A percentile compares a stretch with the other conserved stretches of the same genome.
Evolutionary conservation across 169 alveolate genomes (phyloP).

Genomic region (Babesia bovis): DNA sequence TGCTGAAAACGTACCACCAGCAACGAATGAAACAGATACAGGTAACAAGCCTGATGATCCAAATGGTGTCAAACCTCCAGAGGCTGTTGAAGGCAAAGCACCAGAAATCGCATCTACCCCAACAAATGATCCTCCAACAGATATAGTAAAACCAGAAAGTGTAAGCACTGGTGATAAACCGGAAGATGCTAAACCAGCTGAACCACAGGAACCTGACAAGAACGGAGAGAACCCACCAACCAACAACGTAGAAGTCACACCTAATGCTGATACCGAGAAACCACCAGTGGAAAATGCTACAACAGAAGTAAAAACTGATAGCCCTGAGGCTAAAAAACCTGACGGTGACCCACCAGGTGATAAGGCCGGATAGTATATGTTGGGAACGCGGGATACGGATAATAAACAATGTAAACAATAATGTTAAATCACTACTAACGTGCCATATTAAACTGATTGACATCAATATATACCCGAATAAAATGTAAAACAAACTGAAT

Average conservation of each 20-base stretch:
- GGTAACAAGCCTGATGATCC: too few relatives aligned
- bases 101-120: background rate
- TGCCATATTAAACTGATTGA: too few relatives aligned
- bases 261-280: background rate
- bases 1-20: background rate
- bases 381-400: too few relatives aligned
- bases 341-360: too few relatives aligned
- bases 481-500: too few relatives aligned
- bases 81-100: background rate
- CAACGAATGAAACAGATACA: too few relatives aligned
- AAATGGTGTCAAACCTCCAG: background rate
- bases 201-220: background rate
- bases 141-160: slow-evolving; percentile 13
- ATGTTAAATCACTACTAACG: too few relatives aligned
- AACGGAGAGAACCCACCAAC: slow-evolving; percentile 12
- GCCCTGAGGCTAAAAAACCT: too few relatives aligned
- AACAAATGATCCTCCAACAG: background rate
- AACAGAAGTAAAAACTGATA: background rate
- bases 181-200: background rate
- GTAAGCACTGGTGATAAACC: slow-evolving; percentile 5
- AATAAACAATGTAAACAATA: too few relatives aligned
- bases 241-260: background rate
- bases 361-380: too few relatives aligned
- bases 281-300: background rate
- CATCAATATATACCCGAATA: too few relatives aligned